Conservation (phyloP, 2,329 filamentous ascomycete genomes). For the Alternaria sp. region DNA sequence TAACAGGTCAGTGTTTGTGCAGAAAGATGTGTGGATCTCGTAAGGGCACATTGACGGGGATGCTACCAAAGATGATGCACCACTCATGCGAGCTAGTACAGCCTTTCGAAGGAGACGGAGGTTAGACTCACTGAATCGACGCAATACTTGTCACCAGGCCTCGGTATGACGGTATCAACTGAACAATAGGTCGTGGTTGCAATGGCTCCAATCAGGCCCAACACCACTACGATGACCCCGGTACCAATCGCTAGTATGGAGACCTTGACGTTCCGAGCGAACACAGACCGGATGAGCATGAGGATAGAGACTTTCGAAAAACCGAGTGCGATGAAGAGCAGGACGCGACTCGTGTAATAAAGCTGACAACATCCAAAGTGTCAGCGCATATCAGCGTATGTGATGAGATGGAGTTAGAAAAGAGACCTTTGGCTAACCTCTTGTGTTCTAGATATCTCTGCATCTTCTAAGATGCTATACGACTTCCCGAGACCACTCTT, state of each 20-base stretch:
- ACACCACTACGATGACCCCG: neutral
- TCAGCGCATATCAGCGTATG: neutral
- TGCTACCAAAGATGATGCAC: neutral
- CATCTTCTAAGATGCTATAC: neutral
- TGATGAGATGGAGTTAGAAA: neutral
- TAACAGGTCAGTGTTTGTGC: neutral
- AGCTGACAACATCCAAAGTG: neutral
- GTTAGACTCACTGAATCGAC: neutral
- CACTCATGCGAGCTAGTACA: neutral
- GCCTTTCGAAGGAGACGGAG: neutral
- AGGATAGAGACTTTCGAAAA: conserved; percentile 12
- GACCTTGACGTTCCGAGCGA: neutral
- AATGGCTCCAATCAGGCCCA: conserved; percentile 1
- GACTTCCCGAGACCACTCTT: conserved; percentile 7
- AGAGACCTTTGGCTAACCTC: neutral
- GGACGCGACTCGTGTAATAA: conserved; percentile 2
- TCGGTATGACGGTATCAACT: neutral
- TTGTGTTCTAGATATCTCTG: neutral
- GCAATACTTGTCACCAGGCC: neutral
- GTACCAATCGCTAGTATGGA: neutral
- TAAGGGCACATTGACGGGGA: no score
- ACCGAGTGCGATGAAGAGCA: conserved; percentile 7
- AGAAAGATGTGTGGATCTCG: neutral
- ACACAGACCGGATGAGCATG: conserved; percentile 1
- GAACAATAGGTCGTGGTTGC: conserved; percentile 2